phyloP scores from a whole-genome alignment of 495 filamentous ascomycete genomes.

The Lasiosphaeriaceae sp. region DNA sequence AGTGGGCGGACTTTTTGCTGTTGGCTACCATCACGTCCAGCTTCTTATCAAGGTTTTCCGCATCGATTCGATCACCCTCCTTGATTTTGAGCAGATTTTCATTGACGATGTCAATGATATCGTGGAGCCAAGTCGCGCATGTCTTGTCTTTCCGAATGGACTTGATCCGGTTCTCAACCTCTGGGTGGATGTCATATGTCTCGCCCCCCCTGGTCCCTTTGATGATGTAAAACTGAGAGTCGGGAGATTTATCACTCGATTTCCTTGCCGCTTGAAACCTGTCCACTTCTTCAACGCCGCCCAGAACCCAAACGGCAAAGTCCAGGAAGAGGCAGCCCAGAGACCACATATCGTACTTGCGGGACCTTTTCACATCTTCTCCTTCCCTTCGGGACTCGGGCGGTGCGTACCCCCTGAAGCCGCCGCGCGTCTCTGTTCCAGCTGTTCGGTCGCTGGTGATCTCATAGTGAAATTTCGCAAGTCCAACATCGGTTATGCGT shows the following conservation, averaged over 20 bases:
- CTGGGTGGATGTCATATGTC: not conserved
- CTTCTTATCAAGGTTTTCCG: not conserved
- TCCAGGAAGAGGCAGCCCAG: not conserved
- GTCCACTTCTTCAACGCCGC: not conserved
- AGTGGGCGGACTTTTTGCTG: no score
- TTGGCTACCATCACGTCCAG: not conserved
- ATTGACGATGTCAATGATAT: not conserved
- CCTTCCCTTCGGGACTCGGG: not conserved
- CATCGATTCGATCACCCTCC: not conserved
- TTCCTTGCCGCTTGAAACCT: not conserved
- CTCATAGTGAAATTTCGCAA: not conserved
- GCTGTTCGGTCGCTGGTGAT: not conserved
- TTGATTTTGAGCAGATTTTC: not conserved
- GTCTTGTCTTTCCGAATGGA: not conserved
- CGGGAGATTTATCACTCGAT: not conserved
- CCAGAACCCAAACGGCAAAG: not conserved
- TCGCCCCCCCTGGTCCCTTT: not conserved
- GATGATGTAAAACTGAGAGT: not conserved
- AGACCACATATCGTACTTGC: constrained; percentile 1
- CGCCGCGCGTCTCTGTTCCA: not conserved
- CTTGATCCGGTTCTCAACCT: not conserved
- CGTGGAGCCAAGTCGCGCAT: not conserved
- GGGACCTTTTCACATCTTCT: not conserved
- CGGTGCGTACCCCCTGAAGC: not conserved
- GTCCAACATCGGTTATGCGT: not conserved